Percentiles rank a stretch among this genome's conserved stretches.
These are phyloP conservation scores for Salix suchowensis DNA, from an alignment of 345 rosid species.

Conservation along the genomic window DNA sequence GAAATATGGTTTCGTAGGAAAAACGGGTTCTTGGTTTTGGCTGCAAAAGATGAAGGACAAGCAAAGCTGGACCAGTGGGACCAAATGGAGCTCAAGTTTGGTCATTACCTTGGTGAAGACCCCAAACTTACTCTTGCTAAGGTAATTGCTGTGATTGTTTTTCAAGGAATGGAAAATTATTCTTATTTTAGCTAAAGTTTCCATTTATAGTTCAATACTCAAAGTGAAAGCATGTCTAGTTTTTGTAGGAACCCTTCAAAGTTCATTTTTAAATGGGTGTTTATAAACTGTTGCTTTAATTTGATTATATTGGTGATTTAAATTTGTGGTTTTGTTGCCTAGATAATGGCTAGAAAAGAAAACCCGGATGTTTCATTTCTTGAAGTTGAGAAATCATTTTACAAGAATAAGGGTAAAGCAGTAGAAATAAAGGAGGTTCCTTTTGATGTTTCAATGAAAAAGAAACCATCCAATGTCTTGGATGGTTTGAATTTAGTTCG, in stretches of 20 bases:
- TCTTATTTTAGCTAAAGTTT: neutral
- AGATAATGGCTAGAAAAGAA: slow-evolving; percentile 75
- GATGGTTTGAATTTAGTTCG: slow-evolving; percentile 64
- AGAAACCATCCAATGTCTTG: slow-evolving; percentile 29
- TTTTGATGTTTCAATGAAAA: slow-evolving; percentile 48
- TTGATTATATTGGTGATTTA: neutral
- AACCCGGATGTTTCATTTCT: slow-evolving; percentile 70
- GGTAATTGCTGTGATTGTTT: slow-evolving; percentile 27
- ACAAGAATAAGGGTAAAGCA: slow-evolving; percentile 69
- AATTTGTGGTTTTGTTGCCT: slow-evolving; percentile 17
- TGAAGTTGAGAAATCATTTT: slow-evolving; percentile 74
- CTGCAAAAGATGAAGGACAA: slow-evolving; percentile 52
- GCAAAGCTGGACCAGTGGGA: slow-evolving; percentile 63
- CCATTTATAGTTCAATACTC: neutral
- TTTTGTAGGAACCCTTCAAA: no score
- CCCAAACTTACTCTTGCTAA: slow-evolving; percentile 90
- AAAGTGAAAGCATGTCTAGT: no score
- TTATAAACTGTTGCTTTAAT: neutral
- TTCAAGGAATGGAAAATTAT: no score
- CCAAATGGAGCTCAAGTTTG: slow-evolving; percentile 90
- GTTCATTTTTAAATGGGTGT: no score
- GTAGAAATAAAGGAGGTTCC: slow-evolving; percentile 58
- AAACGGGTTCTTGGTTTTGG: no score
- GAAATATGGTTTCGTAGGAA: neutral
- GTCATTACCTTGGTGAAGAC: slow-evolving; percentile 80